These are phyloP conservation scores for Kentomonas sorsogonicus DNA, from an alignment of 208 protist species.

Conservation along the genomic window DNA sequence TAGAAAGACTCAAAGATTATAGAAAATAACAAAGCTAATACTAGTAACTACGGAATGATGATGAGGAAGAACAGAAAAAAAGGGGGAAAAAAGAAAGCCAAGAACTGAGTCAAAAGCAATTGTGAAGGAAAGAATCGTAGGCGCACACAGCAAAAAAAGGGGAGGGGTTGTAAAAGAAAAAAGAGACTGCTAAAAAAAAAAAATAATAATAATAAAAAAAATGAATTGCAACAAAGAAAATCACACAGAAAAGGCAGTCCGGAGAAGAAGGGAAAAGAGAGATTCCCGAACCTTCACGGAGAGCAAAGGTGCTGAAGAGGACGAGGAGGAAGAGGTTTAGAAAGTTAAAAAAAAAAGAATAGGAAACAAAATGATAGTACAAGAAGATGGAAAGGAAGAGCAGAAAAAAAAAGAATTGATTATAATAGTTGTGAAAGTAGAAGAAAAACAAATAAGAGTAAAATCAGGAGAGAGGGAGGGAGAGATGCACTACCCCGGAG, in stretches of 20 bases:
- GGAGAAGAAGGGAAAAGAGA: background rate
- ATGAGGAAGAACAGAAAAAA: background rate
- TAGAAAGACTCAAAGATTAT: too few species aligned
- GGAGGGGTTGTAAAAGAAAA: background rate
- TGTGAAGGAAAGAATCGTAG: background rate
- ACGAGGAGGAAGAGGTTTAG: too few species aligned
- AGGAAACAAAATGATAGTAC: slow-evolving; percentile 1
- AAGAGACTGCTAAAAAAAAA: background rate
- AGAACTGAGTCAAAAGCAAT: background rate
- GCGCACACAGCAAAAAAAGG: background rate
- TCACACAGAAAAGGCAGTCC: too few species aligned
- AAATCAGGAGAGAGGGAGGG: background rate
- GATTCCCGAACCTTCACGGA: background rate
- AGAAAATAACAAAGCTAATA: too few species aligned
- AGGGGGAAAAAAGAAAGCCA: slow-evolving; percentile 6
- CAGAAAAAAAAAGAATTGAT: slow-evolving; percentile 4
- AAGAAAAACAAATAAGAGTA: background rate
- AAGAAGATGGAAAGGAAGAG: background rate
- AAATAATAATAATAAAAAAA: slow-evolving; percentile 14
- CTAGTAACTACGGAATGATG: too few species aligned
- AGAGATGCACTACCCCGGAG: too few species aligned
- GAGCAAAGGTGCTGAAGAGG: too few species aligned
- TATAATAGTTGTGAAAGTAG: background rate
- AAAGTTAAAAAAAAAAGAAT: slow-evolving; percentile 20
- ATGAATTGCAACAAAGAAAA: background rate